Base-by-base conservation (phyloP, 164 flowering plant genomes). In the Sextonia rubra region DNA sequence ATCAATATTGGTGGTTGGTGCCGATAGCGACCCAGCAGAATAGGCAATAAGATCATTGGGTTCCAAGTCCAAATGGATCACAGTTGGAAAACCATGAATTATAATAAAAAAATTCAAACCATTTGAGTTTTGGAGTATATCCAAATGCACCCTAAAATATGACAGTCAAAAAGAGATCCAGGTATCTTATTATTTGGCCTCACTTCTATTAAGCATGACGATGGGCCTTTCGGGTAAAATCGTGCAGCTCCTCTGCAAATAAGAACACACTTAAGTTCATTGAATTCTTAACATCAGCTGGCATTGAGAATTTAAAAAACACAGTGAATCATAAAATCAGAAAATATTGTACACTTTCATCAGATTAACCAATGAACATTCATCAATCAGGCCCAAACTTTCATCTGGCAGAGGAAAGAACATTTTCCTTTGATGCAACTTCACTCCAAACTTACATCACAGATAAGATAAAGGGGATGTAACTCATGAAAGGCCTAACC, bases 161-260 rank as follows among this genome's bases (percentile, higher is more conserved):
- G 27, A 4, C 15, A 12, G 67, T 15, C 29, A 64, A 15, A 61
- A 32, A 64, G 30, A 64, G 44, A 29, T 26, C 27, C 44, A 3
- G 44, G n/a, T 12, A 64, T 64, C 7, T 0, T 30, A 71, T 47
- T 20, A 48, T 24, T 44, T 44, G 48, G 55, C 26, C 96, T 87
- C 77, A 90, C 98, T 77, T 91, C 97, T 61, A 93, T 81, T 6
- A 65, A 18, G 77, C 98, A 95, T 8, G 97, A 82, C 64, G 92
- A 82, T 74, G 93, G 90, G 71, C 99, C 96, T 82, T 80, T 90
- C 7, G 98, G 96, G 80, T 80, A 95, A 81, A 95, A 95, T 32
- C 99, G 86, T 61, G 90, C 97, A 71, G 89, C 90, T 72, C 99
- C 99, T 82, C 99, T 95, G 94, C 83, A 60, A 14, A 24, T 25